Percentiles rank a stretch among this genome's conserved stretches.
phyloP scores from a whole-genome alignment of 1,284 basidiomycete genomes.

The Pascua guehoae region DNA sequence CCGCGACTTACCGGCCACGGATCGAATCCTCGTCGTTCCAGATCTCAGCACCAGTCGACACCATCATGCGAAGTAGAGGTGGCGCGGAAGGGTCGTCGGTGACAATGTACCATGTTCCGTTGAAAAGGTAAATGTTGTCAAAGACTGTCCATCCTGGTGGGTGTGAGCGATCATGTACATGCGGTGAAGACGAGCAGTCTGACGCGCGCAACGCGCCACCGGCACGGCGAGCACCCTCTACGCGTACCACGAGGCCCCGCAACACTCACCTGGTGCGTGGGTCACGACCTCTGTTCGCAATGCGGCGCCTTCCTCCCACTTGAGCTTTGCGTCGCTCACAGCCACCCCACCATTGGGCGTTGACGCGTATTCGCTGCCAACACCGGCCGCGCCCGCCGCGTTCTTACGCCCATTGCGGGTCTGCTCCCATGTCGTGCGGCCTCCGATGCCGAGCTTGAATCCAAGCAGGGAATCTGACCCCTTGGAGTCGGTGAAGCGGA shows the following conservation, averaged over 20 bases:
- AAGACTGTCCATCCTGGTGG: conserved; percentile 67
- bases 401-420: too few relatives aligned
- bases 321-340: conserved; percentile 33
- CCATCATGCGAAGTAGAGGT: conserved; percentile 49
- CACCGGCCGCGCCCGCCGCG: background rate
- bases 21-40: conserved; percentile 51
- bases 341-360: background rate
- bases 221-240: too few relatives aligned
- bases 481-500: conserved; percentile 31
- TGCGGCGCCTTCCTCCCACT: conserved; percentile 40
- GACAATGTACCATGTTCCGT: conserved; percentile 51
- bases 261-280: conserved; percentile 47
- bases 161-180: background rate
- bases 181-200: background rate
- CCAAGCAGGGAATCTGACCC: conserved; percentile 31
- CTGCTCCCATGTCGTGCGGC: conserved; percentile 8
- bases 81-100: conserved; percentile 48
- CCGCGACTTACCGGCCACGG: conserved; percentile 35
- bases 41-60: conserved; percentile 49
- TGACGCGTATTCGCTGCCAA: background rate
- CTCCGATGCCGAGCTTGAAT: conserved; percentile 33
- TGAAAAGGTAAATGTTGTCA: conserved; percentile 58
- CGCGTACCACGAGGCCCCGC: too few relatives aligned
- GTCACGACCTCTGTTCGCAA: conserved; percentile 38
- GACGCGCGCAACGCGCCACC: too few relatives aligned